These are phyloP conservation scores for Cornus kousa DNA, from an alignment of 148 eudicot species.

Conservation along the genomic window DNA sequence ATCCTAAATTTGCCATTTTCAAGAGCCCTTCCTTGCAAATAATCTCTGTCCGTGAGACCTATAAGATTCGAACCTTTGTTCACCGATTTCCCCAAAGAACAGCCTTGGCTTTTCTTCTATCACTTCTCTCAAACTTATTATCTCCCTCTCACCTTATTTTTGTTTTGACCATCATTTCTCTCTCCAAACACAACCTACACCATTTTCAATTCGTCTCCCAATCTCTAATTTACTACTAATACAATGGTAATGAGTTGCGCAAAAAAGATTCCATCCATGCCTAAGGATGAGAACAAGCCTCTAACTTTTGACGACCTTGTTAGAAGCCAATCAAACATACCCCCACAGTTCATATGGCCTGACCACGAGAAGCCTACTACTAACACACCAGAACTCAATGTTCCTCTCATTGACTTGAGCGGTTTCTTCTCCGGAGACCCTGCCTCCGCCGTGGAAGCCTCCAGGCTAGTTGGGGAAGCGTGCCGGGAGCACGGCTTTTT, in stretches of 20 bases:
- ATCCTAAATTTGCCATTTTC: not conserved
- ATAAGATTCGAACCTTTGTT: constrained; percentile 34
- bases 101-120: constrained; percentile 32
- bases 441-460: constrained; percentile 19
- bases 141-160: not conserved
- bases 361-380: constrained; percentile 47
- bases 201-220: not conserved
- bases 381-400: constrained; percentile 27
- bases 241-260: constrained; percentile 30
- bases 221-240: not conserved
- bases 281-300: constrained; percentile 3
- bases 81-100: constrained; percentile 30
- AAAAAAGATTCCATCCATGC: constrained; percentile 5
- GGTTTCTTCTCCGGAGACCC: constrained; percentile 45
- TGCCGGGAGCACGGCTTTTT: constrained; percentile 58
- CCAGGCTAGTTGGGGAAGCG: constrained; percentile 39
- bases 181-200: not conserved
- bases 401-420: constrained; percentile 42
- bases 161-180: not conserved
- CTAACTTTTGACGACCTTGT: constrained; percentile 35
- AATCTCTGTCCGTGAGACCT: constrained; percentile 4
- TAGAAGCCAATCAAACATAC: constrained; percentile 31
- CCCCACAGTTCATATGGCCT: constrained; percentile 56
- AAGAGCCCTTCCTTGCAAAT: constrained; percentile 20
- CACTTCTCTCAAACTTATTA: constrained; percentile 13